Conservation (phyloP, 257 asterid species). For the Voacanga thouarsii region DNA sequence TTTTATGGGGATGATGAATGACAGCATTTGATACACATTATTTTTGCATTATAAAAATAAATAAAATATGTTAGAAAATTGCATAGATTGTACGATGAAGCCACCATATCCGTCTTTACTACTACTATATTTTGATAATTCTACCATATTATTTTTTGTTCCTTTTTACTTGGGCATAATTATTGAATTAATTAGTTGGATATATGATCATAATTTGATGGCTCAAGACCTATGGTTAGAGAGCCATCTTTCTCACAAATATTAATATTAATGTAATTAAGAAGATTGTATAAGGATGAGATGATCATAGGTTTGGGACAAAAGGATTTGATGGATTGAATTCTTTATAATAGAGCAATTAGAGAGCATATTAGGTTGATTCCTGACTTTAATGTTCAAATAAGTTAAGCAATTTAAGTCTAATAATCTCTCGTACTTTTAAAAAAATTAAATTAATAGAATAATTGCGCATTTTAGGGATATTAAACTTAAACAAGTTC, state of each 20-base stretch:
- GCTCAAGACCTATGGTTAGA: background rate
- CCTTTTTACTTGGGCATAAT: background rate
- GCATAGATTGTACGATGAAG: conserved; percentile 17
- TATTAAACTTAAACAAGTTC: too few relatives aligned
- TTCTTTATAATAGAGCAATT: too few relatives aligned
- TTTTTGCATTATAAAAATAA: background rate
- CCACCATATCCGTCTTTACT: conserved; percentile 5
- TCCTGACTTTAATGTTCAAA: too few relatives aligned
- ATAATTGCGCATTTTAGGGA: too few relatives aligned
- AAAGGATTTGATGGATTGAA: too few relatives aligned
- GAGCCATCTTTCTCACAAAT: background rate
- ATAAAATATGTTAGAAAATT: background rate
- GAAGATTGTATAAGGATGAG: background rate
- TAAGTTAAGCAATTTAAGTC: background rate
- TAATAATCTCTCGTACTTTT: background rate
- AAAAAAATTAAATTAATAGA: background rate
- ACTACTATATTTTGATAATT: background rate
- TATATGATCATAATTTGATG: too few relatives aligned
- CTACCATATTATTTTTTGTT: background rate
- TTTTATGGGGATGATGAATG: too few relatives aligned
- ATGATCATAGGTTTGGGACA: background rate
- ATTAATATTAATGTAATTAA: background rate
- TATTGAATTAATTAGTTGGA: background rate
- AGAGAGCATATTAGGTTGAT: too few relatives aligned
- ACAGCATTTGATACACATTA: conserved; percentile 18